A percentile compares a stretch with the other conserved stretches of the same genome.
These are phyloP conservation scores for Xenosphaeropsis pyriputrescens DNA, from an alignment of 2,329 filamentous ascomycete species.

Conservation along the genomic window DNA sequence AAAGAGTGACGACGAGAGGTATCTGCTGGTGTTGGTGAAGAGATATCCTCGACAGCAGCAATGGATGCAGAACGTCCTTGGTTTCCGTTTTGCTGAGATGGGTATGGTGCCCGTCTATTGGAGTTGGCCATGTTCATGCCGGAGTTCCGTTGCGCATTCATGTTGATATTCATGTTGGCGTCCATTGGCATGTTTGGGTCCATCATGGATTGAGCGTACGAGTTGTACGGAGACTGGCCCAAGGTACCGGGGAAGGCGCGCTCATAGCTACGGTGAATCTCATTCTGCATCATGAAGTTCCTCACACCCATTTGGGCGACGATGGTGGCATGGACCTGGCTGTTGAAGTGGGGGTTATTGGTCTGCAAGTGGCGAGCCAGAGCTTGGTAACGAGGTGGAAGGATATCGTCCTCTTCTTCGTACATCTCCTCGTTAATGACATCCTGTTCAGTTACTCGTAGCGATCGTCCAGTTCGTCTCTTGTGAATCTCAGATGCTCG, in stretches of 20 bases:
- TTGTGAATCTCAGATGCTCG: conserved; percentile 88
- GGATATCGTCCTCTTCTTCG: conserved; percentile 79
- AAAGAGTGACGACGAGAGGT: background rate
- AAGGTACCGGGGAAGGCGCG: conserved; percentile 6
- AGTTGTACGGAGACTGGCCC: conserved; percentile 10
- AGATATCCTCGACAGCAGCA: background rate
- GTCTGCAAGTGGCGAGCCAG: conserved; percentile 11
- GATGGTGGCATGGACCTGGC: conserved; percentile 28
- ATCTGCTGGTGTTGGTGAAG: background rate
- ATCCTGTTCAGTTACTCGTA: conserved; percentile 74
- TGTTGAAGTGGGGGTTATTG: conserved; percentile 10
- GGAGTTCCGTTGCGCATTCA: conserved; percentile 7
- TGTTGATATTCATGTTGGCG: conserved; percentile 8
- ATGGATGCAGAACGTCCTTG: background rate
- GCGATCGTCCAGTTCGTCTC: conserved; percentile 65
- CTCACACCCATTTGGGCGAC: conserved; percentile 41
- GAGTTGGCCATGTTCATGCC: conserved; percentile 1
- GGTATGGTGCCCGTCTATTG: background rate
- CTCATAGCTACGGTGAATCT: conserved; percentile 18
- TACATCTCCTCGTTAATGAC: conserved; percentile 92
- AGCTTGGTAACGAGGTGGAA: conserved; percentile 38
- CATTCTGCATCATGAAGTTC: conserved; percentile 27
- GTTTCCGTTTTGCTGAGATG: background rate
- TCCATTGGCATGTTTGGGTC: conserved; percentile 14
- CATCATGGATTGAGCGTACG: conserved; percentile 19